Conservation (phyloP, 768 basidiomycete genomes). For the Grammothele lineata region DNA sequence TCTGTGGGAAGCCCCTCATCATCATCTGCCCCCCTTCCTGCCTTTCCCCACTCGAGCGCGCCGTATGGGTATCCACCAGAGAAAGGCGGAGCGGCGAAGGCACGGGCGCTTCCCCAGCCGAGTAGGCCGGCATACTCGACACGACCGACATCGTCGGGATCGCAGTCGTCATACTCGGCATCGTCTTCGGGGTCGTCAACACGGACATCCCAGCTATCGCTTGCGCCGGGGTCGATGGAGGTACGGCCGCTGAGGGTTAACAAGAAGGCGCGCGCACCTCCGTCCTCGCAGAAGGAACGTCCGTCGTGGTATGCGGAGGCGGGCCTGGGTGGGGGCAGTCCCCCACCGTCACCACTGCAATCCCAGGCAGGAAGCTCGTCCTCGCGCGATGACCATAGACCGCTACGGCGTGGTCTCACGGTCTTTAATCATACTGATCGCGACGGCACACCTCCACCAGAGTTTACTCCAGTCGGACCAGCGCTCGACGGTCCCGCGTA, state of each 20-base stretch:
- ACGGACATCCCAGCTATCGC: not conserved
- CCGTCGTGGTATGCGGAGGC: conserved; percentile 30
- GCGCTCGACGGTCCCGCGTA: conserved; percentile 37
- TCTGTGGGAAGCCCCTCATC: not conserved
- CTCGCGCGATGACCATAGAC: not conserved
- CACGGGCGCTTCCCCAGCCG: not conserved
- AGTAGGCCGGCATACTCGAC: not conserved
- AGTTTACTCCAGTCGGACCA: conserved; percentile 34
- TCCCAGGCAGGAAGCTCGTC: not conserved
- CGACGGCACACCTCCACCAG: conserved; percentile 32
- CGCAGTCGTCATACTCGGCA: not conserved
- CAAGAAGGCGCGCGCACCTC: conserved; percentile 22
- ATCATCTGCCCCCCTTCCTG: not conserved
- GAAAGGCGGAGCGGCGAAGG: not conserved
- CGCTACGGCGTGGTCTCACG: conserved; percentile 2
- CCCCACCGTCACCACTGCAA: not conserved
- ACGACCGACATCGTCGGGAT: not conserved
- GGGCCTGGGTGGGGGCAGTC: conserved; percentile 16
- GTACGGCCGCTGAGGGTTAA: conserved; percentile 34
- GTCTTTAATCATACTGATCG: conserved; percentile 6
- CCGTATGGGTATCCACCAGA: not conserved
- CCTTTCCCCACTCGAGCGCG: not conserved
- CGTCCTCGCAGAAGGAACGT: conserved; percentile 12
- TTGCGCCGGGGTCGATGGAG: not conserved
- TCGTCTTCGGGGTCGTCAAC: not conserved